Evolutionary conservation across 2,329 filamentous ascomycete species (phyloP).

Genomic region (Trichoderma harzianum): DNA sequence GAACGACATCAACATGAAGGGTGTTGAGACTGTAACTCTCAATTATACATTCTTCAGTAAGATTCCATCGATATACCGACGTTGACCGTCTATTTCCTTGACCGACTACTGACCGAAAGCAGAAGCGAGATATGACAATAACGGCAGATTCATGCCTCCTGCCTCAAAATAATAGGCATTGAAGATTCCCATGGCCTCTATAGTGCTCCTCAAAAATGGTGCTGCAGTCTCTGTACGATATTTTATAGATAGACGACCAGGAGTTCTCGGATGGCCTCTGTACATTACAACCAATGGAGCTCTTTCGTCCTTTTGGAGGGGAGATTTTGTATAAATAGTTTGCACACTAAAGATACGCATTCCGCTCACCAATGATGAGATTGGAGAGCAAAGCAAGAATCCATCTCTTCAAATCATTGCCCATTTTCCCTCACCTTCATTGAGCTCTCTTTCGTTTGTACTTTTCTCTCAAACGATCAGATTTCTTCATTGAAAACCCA

Average conservation of each 20-base stretch:
- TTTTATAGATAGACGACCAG: not conserved
- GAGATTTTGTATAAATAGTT: not conserved
- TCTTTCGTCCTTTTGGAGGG: not conserved
- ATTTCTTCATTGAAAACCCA: not conserved
- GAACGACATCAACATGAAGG: conserved; percentile 87
- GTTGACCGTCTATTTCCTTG: not conserved
- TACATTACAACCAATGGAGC: not conserved
- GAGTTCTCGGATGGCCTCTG: not conserved
- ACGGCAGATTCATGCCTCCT: conserved; percentile 42
- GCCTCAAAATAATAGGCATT: conserved; percentile 24
- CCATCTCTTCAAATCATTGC: not conserved
- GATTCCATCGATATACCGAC: conserved; percentile 34
- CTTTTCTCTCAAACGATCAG: not conserved
- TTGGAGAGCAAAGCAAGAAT: not conserved
- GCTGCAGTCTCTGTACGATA: not conserved
- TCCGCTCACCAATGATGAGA: not conserved
- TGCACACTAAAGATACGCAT: not conserved
- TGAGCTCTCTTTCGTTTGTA: not conserved
- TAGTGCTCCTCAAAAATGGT: not conserved
- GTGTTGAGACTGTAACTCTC: conserved; percentile 90
- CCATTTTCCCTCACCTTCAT: not conserved
- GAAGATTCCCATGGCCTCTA: not conserved
- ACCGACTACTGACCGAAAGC: conserved; percentile 33
- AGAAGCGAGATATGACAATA: conserved; percentile 48
- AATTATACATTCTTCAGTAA: conserved; percentile 98